Conservation (phyloP, 2,329 filamentous ascomycete species). For the Neopestalotiopsis rosae region DNA sequence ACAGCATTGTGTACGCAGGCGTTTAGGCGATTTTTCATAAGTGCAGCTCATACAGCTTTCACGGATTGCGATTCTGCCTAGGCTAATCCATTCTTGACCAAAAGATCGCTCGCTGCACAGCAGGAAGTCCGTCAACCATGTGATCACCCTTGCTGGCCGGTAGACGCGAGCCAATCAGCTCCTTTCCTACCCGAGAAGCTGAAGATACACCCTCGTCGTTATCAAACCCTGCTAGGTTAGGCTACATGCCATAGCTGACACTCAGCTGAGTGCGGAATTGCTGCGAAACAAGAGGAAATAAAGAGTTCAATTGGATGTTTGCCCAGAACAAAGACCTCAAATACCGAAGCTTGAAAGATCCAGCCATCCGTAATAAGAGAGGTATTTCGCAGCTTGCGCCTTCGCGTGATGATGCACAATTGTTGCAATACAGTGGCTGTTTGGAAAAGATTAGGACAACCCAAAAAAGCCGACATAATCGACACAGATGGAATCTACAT, state of each 20-base stretch:
- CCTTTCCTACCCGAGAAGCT: neutral
- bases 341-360: neutral
- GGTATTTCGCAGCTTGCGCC: neutral
- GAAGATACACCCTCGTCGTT: slow-evolving; percentile 9
- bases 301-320: neutral
- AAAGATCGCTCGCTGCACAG: neutral
- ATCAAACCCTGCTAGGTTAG: neutral
- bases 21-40: too few species aligned
- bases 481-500: neutral
- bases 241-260: neutral
- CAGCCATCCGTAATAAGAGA: neutral
- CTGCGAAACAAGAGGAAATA: neutral
- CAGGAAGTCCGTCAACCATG: neutral
- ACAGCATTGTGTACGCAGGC: too few species aligned
- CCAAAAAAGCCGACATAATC: neutral
- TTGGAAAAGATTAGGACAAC: neutral
- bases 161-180: neutral
- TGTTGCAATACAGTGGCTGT: neutral
- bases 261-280: slow-evolving; percentile 5
- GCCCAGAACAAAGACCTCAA: neutral
- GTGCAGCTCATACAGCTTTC: neutral
- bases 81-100: neutral
- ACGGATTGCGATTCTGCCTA: neutral
- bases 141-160: neutral
- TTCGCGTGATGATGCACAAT: neutral